These are phyloP conservation scores for Fomitopsis palustris DNA, from an alignment of 1,284 basidiomycete species.

Conservation along the genomic window DNA sequence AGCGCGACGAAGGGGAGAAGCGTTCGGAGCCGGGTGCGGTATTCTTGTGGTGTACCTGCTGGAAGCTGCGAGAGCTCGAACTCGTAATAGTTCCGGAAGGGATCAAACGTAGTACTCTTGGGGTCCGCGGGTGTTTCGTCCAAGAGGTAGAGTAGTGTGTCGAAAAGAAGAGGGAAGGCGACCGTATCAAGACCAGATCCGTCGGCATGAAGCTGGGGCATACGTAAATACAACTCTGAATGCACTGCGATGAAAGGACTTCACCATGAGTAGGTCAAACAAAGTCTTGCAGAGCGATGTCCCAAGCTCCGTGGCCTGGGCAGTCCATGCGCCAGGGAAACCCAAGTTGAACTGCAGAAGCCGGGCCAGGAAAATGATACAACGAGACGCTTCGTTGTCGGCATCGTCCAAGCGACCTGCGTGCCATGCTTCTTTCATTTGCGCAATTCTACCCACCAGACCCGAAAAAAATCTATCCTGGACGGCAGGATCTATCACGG, in stretches of 20 bases:
- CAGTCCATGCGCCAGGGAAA: conserved; percentile 58
- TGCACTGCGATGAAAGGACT: conserved; percentile 7
- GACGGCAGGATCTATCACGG: conserved; percentile 46
- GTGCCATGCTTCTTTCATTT: conserved; percentile 36
- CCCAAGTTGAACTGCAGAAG: conserved; percentile 71
- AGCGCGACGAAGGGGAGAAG: conserved; percentile 53
- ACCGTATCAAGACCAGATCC: conserved; percentile 49
- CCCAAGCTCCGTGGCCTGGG: conserved; percentile 44
- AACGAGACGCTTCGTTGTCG: conserved; percentile 21
- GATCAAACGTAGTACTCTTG: conserved; percentile 48
- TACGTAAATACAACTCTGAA: not conserved
- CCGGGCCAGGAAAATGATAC: conserved; percentile 52
- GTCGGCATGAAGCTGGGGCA: conserved; percentile 44
- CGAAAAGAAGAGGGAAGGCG: conserved; percentile 62
- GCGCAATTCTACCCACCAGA: conserved; percentile 42
- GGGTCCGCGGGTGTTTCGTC: conserved; percentile 65
- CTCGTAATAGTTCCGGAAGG: conserved; percentile 60
- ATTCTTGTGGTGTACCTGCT: conserved; percentile 52
- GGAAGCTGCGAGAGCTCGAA: conserved; percentile 50
- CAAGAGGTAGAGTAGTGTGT: conserved; percentile 69
- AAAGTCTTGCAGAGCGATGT: conserved; percentile 43
- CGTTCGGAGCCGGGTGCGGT: conserved; percentile 49
- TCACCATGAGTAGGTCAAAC: conserved; percentile 54
- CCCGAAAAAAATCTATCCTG: conserved; percentile 54
- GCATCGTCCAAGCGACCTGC: conserved; percentile 15